phyloP scores from a whole-genome alignment of 495 filamentous ascomycete species.

The Aspergillus avenaceus region DNA sequence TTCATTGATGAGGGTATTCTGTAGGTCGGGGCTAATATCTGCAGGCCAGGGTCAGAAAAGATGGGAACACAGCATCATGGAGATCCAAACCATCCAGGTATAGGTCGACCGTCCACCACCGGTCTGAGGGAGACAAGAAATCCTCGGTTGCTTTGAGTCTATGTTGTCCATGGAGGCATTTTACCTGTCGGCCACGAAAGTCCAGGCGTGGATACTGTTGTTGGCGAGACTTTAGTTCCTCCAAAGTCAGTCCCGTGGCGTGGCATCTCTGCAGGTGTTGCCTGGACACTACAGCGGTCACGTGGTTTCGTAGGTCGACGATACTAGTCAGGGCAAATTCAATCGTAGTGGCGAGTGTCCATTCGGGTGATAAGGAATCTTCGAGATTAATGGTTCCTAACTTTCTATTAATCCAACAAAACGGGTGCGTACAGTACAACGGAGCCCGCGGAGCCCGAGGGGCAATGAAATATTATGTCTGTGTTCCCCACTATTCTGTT shows the following conservation, averaged over 20 bases:
- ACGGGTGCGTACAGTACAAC: background rate
- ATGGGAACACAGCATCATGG: background rate
- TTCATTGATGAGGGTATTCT: slow-evolving; percentile 21
- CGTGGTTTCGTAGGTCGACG: slow-evolving; percentile 17
- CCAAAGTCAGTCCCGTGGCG: background rate
- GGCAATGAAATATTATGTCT: background rate
- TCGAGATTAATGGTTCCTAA: too few relatives aligned
- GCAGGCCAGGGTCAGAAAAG: background rate
- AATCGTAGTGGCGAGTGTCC: background rate
- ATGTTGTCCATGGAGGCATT: slow-evolving; percentile 33
- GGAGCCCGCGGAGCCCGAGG: background rate
- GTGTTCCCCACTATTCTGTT: too few relatives aligned
- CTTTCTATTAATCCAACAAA: too few relatives aligned
- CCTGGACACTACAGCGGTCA: slow-evolving; percentile 19
- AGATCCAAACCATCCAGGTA: slow-evolving; percentile 27
- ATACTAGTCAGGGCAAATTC: slow-evolving; percentile 1
- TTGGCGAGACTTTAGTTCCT: slow-evolving; percentile 6
- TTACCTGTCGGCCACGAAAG: slow-evolving; percentile 11
- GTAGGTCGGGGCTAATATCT: slow-evolving; percentile 20
- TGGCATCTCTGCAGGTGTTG: slow-evolving; percentile 10
- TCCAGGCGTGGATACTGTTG: slow-evolving; percentile 4
- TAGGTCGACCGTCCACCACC: slow-evolving; percentile 34
- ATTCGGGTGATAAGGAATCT: too few relatives aligned
- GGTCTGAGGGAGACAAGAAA: slow-evolving; percentile 16
- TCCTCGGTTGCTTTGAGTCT: slow-evolving; percentile 25